These are phyloP conservation scores for Euclidium syriacum DNA, from an alignment of 345 rosid genomes.

Conservation along the genomic window DNA sequence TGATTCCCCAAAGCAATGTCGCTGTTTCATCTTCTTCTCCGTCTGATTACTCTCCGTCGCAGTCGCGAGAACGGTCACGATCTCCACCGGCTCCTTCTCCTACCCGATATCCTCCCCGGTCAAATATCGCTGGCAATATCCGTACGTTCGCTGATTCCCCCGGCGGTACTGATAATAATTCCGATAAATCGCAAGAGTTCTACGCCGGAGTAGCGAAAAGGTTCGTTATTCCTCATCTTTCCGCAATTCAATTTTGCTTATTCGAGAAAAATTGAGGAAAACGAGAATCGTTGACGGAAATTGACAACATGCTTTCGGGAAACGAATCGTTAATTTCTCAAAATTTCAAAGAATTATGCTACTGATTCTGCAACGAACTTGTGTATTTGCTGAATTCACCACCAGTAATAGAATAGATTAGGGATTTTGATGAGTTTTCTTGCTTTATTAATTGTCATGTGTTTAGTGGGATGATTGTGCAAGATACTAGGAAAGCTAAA, in stretches of 20 bases:
- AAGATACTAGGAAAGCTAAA: constrained; percentile 44
- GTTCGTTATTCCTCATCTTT: constrained; percentile 22
- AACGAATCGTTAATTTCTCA: too few relatives aligned
- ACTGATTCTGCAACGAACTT: too few relatives aligned
- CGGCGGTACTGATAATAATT: constrained; percentile 29
- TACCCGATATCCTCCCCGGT: constrained; percentile 37
- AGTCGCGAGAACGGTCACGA: constrained; percentile 41
- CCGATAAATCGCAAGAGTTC: constrained; percentile 46
- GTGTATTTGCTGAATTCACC: too few relatives aligned
- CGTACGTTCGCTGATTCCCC: constrained; percentile 49
- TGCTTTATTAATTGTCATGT: background rate
- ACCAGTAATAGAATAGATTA: too few relatives aligned
- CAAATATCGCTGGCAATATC: constrained; percentile 36
- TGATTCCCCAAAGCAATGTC: background rate
- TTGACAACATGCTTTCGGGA: background rate
- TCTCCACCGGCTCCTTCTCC: constrained; percentile 41
- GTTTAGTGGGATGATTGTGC: constrained; percentile 56
- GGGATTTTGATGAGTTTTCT: too few relatives aligned
- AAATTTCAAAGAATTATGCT: too few relatives aligned
- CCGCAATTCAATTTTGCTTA: background rate
- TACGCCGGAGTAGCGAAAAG: constrained; percentile 65
- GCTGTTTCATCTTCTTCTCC: constrained; percentile 27
- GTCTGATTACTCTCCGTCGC: constrained; percentile 28
- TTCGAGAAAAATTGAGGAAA: background rate
- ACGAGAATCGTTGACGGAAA: background rate